Base-by-base conservation (phyloP, 2,329 filamentous ascomycete genomes). In the Clarireedia paspali region DNA sequence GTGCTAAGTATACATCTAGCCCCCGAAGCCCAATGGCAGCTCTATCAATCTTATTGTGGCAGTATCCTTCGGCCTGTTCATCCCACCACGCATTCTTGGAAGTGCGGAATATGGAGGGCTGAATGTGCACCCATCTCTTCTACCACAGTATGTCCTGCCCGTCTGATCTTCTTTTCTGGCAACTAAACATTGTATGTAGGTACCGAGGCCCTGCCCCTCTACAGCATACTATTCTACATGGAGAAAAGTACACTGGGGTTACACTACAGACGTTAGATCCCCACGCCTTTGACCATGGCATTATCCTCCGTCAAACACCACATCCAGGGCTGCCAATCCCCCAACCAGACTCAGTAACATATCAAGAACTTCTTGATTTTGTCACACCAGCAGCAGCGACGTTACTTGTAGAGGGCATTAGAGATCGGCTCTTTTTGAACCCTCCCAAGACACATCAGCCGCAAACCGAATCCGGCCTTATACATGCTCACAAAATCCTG, bases 31-130 rank as follows among this genome's bases (percentile, higher is more conserved):
- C 3, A 53, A 73, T 15, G 67, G 64, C 38, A 65, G 69, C 27
- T 63, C 73, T 26, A 83, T 84, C 62, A 91, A 96, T 69, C 76
- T 99, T 57, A 80, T 99, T 63, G 77, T 97, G 47, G 91, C 91
- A 48, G 94, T 97, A 4, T 97, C 94, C 0, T 99, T 97, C 72
- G 94, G 94, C 3, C 79, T 96, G 6, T 87, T 96, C 59, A 85
- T 99, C 1, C 94, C 94, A 0, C 78, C 80, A 0, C 79, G 89
- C 4, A 82, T 97, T 15, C 75, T 99, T 23, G 74, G 74, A 23
- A 73, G 73, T 1, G 82, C 88, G 24, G 82, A 80, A 64, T 96
- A 95, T 72, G 91, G 91, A 45, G 94, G 94, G 0, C 73, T 99
- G 3, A 99, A 99, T 70, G 79, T 99, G 2, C 94, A 99, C 67